phyloP scores from a whole-genome alignment of 305 asterid species.

The Fraxinus velutina region DNA sequence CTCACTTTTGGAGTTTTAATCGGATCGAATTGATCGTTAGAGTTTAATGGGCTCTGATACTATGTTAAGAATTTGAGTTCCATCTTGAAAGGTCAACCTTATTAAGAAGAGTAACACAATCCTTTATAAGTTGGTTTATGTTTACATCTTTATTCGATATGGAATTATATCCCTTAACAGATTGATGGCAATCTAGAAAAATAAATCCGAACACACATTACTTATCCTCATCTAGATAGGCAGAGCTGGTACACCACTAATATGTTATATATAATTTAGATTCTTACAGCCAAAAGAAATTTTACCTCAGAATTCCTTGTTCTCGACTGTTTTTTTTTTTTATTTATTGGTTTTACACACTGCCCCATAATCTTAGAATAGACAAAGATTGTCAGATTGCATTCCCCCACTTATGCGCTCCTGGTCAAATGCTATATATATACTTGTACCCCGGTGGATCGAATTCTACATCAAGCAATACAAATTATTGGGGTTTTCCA shows the following conservation, averaged over 20 bases:
- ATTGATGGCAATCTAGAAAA: background rate
- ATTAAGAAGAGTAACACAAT: no score
- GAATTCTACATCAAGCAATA: background rate
- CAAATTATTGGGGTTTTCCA: background rate
- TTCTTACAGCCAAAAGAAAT: background rate
- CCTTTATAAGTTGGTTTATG: no score
- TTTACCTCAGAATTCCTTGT: background rate
- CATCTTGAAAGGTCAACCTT: no score
- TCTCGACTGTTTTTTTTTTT: background rate
- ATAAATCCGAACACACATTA: background rate
- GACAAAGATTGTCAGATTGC: background rate
- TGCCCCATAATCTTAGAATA: background rate
- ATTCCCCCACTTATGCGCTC: background rate
- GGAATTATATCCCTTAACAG: no score
- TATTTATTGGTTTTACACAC: no score
- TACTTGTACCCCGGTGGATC: no score
- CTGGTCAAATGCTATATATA: background rate
- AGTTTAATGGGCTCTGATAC: no score
- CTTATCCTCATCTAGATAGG: background rate
- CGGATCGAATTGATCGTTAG: no score
- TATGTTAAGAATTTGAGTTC: no score
- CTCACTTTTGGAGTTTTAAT: no score
- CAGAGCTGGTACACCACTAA: background rate
- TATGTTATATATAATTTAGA: background rate
- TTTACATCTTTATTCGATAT: no score